A percentile compares a stretch with the other conserved stretches of the same genome.
Evolutionary conservation across 768 basidiomycete species (phyloP).

Genomic region (Lactifluus rugatus): DNA sequence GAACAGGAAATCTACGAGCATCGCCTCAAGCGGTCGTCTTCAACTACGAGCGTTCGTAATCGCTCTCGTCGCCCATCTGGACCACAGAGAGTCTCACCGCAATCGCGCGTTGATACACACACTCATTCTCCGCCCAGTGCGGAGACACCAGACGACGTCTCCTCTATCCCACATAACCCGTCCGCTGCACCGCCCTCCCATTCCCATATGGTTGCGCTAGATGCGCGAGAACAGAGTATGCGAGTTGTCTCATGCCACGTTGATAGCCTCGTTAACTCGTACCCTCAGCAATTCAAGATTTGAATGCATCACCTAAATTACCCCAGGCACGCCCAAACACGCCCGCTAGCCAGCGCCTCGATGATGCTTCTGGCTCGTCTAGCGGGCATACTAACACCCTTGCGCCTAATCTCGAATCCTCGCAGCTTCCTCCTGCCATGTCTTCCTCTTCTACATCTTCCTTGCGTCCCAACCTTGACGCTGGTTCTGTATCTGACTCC

Average conservation of each 20-base stretch:
- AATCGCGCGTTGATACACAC: background rate
- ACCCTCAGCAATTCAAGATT: background rate
- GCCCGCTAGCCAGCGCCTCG: background rate
- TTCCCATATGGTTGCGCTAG: background rate
- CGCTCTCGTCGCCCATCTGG: background rate
- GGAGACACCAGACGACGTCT: background rate
- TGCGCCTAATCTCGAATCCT: background rate
- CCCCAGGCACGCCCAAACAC: background rate
- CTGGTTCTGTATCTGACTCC: conserved; percentile 15
- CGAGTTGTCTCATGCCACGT: background rate
- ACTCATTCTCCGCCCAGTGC: background rate
- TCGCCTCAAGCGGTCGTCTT: conserved; percentile 18
- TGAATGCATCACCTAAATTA: background rate
- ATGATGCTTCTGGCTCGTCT: background rate
- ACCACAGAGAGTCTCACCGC: background rate
- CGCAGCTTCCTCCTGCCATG: background rate
- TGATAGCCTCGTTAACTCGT: background rate
- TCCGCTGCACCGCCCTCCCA: background rate
- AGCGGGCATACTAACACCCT: background rate
- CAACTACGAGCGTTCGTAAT: conserved; percentile 3
- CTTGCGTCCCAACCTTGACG: background rate
- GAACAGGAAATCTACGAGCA: conserved; percentile 10
- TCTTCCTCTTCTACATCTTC: background rate
- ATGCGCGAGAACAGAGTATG: conserved; percentile 2
- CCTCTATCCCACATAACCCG: background rate